Conservation (phyloP, 495 filamentous ascomycete species). For the Chaetomium fimeti region DNA sequence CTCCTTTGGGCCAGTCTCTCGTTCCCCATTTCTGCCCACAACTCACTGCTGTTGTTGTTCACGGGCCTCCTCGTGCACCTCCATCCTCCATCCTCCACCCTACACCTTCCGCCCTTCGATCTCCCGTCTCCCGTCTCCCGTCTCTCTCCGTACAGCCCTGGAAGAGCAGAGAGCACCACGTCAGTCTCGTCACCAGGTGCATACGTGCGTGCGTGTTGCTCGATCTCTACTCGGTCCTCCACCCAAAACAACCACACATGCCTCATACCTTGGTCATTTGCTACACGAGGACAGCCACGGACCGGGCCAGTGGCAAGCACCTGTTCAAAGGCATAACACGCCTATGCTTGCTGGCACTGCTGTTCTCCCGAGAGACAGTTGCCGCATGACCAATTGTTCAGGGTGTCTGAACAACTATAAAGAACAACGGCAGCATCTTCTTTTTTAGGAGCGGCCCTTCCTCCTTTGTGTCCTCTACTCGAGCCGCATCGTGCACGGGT, state of each 20-base stretch:
- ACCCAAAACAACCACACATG: not conserved
- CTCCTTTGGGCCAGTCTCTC: constrained; percentile 17
- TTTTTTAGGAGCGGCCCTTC: not conserved
- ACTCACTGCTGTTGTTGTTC: not conserved
- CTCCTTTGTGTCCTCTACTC: not conserved
- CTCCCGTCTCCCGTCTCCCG: too few relatives aligned
- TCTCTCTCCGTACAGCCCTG: too few relatives aligned
- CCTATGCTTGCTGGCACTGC: not conserved
- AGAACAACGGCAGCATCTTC: not conserved
- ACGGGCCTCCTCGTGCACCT: not conserved
- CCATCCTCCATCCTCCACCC: not conserved
- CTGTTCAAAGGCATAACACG: not conserved
- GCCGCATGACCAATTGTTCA: not conserved
- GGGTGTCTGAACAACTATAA: not conserved
- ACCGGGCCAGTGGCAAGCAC: not conserved
- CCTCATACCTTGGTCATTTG: not conserved
- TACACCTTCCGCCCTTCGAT: not conserved
- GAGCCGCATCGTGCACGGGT: not conserved
- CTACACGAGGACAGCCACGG: not conserved
- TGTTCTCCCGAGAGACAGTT: not conserved
- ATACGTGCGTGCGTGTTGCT: not conserved
- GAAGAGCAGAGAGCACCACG: not conserved
- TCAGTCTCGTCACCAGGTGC: constrained; percentile 1
- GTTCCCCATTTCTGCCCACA: constrained; percentile 3
- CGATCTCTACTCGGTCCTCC: not conserved